Conservation (phyloP, 1,139 yeast species). For the Entelexis paramagnoliae region DNA sequence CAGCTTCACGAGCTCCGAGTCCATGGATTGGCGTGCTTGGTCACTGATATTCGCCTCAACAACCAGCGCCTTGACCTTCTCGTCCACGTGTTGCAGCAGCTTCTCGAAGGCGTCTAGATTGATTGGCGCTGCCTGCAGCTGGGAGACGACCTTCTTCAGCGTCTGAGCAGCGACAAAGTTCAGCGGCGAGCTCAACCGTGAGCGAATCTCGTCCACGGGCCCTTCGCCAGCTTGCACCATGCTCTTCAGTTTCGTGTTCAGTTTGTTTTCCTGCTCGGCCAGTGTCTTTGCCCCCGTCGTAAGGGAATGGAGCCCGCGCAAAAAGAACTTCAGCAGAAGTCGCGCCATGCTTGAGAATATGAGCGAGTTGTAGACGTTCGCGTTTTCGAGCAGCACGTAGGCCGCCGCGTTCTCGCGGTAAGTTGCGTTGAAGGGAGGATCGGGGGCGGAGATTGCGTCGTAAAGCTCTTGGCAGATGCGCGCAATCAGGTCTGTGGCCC, state of each 20-base stretch:
- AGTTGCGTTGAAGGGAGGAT: neutral
- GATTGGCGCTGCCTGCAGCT: slow-evolving; percentile 47
- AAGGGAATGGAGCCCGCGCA: slow-evolving; percentile 59
- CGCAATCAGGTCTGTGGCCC: slow-evolving; percentile 65
- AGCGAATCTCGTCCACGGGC: slow-evolving; percentile 5
- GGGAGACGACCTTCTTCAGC: slow-evolving; percentile 38
- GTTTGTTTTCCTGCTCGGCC: slow-evolving; percentile 25
- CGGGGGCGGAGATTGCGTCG: slow-evolving; percentile 24
- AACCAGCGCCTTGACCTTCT: slow-evolving; percentile 29
- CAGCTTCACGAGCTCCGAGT: slow-evolving; percentile 56
- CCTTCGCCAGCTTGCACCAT: slow-evolving; percentile 5
- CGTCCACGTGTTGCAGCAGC: slow-evolving; percentile 47
- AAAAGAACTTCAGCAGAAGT: slow-evolving; percentile 54
- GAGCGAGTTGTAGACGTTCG: slow-evolving; percentile 28
- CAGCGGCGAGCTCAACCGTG: slow-evolving; percentile 10
- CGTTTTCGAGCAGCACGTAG: slow-evolving; percentile 14
- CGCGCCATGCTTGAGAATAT: slow-evolving; percentile 59
- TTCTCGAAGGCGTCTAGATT: slow-evolving; percentile 52
- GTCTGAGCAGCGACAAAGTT: slow-evolving; percentile 25
- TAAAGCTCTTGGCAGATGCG: slow-evolving; percentile 57
- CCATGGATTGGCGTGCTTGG: slow-evolving; percentile 32
- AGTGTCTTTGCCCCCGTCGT: slow-evolving; percentile 40
- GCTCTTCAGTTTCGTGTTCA: slow-evolving; percentile 10
- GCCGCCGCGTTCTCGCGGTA: slow-evolving; percentile 12
- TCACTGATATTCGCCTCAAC: slow-evolving; percentile 3